Evolutionary conservation across 1,284 basidiomycete species (phyloP).

Genomic region (Leccinum pachyderme): DNA sequence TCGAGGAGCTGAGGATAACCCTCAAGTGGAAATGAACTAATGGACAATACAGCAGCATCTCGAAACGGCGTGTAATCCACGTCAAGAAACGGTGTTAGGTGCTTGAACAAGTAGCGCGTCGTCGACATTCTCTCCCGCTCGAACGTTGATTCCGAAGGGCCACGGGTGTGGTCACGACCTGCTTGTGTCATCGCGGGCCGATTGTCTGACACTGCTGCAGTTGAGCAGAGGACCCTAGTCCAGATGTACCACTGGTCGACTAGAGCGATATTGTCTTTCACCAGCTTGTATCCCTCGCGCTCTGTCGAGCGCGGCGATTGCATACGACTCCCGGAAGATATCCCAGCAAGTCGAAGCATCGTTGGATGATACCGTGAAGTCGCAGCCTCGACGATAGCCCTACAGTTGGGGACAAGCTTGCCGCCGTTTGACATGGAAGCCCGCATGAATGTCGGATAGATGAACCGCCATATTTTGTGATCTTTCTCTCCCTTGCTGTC

Average conservation of each 20-base stretch:
- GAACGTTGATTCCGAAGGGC: conserved; percentile 67
- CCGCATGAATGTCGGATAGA: conserved; percentile 64
- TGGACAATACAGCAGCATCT: conserved; percentile 83
- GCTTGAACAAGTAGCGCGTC: conserved; percentile 81
- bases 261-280: conserved; percentile 61
- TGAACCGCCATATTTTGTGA: conserved; percentile 66
- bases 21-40: conserved; percentile 80
- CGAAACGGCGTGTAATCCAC: conserved; percentile 83
- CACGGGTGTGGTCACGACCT: conserved; percentile 69
- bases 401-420: conserved; percentile 47
- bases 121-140: conserved; percentile 77
- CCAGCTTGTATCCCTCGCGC: conserved; percentile 49
- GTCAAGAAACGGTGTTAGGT: conserved; percentile 83
- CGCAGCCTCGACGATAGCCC: conserved; percentile 64
- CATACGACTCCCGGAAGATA: conserved; percentile 47
- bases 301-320: conserved; percentile 43
- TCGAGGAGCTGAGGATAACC: conserved; percentile 83
- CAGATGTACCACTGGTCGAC: conserved; percentile 90
- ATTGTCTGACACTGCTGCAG: conserved; percentile 67
- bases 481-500: conserved; percentile 67
- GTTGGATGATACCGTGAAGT: conserved; percentile 64
- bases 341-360: conserved; percentile 66
- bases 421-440: conserved; percentile 48
- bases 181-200: conserved; percentile 52
- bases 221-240: conserved; percentile 81